phyloP scores from a whole-genome alignment of 495 filamentous ascomycete species.

The Stereocaulon alpinum region DNA sequence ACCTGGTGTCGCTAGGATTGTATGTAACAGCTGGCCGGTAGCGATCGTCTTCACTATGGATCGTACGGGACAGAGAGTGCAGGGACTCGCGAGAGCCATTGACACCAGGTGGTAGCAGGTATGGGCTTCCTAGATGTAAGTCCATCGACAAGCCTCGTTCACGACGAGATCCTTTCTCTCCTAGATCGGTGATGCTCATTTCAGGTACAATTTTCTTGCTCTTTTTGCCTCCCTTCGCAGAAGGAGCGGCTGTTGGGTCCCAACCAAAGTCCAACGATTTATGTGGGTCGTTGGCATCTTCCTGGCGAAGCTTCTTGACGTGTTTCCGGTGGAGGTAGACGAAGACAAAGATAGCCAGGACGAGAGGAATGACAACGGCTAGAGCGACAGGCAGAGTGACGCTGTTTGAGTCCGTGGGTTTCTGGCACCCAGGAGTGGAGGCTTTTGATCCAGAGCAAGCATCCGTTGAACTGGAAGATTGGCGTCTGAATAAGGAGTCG shows the following conservation, averaged over 20 bases:
- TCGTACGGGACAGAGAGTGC: slow-evolving; percentile 66
- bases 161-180: slow-evolving; percentile 41
- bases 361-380: slow-evolving; percentile 68
- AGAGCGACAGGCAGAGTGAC: slow-evolving; percentile 67
- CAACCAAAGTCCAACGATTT: slow-evolving; percentile 92
- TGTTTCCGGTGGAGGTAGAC: slow-evolving; percentile 70
- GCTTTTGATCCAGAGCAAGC: slow-evolving; percentile 1
- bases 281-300: slow-evolving; percentile 81
- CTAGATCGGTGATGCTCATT: slow-evolving; percentile 30
- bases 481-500: slow-evolving; percentile 6
- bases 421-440: slow-evolving; percentile 34
- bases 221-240: slow-evolving; percentile 27
- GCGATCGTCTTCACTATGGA: slow-evolving; percentile 63
- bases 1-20: slow-evolving; percentile 45
- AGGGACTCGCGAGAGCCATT: slow-evolving; percentile 75
- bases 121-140: slow-evolving; percentile 71
- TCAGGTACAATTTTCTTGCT: slow-evolving; percentile 39
- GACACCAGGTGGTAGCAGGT: slow-evolving; percentile 74
- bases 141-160: slow-evolving; percentile 72
- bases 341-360: slow-evolving; percentile 55
- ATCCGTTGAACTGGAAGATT: not conserved
- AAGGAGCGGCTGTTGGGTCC: slow-evolving; percentile 24
- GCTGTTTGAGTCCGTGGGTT: slow-evolving; percentile 45
- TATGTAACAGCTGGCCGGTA: slow-evolving; percentile 64
- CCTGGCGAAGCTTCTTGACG: slow-evolving; percentile 56